Evolutionary conservation across 2,329 filamentous ascomycete species (phyloP).

Genomic region (Pezicula neosporulosa): DNA sequence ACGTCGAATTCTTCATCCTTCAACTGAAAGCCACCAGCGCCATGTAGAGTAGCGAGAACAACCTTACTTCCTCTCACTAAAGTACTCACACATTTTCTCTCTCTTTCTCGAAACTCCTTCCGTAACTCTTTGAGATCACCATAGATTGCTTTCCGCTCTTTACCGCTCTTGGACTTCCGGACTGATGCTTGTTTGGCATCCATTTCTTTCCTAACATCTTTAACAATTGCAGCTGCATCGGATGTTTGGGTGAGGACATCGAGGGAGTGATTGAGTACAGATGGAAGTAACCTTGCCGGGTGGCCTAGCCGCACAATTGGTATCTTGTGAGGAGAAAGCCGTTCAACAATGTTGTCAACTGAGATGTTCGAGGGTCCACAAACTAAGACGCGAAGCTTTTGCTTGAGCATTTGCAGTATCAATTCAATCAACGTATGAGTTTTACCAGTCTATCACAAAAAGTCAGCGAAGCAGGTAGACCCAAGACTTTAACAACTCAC

Average conservation of each 20-base stretch:
- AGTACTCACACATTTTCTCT: conserved; percentile 74
- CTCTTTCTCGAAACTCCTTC: conserved; percentile 83
- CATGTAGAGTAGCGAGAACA: conserved; percentile 88
- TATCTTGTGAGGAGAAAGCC: conserved; percentile 78
- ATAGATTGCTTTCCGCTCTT: conserved; percentile 79
- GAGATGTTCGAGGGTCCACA: conserved; percentile 96
- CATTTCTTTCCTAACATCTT: conserved; percentile 88
- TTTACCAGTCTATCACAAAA: conserved; percentile 70
- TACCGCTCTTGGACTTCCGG: conserved; percentile 78
- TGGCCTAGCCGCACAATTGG: conserved; percentile 89
- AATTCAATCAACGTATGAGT: conserved; percentile 95
- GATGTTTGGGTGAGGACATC: conserved; percentile 89
- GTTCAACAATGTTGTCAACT: conserved; percentile 96
- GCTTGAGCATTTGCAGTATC: conserved; percentile 82
- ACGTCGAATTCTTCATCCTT: conserved; percentile 82
- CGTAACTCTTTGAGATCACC: conserved; percentile 79
- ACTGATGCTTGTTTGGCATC: conserved; percentile 87
- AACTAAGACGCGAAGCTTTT: conserved; percentile 75
- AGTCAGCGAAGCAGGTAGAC: neutral
- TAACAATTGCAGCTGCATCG: conserved; percentile 83
- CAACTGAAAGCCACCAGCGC: conserved; percentile 81
- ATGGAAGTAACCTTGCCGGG: conserved; percentile 83
- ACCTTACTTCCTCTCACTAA: conserved; percentile 78
- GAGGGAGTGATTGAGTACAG: conserved; percentile 83
- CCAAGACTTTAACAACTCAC: conserved; percentile 34